Percentiles rank a stretch among this genome's conserved stretches.
These are phyloP conservation scores for Tetragonia tetragonoides DNA, from an alignment of 148 eudicot genomes.

Conservation along the genomic window DNA sequence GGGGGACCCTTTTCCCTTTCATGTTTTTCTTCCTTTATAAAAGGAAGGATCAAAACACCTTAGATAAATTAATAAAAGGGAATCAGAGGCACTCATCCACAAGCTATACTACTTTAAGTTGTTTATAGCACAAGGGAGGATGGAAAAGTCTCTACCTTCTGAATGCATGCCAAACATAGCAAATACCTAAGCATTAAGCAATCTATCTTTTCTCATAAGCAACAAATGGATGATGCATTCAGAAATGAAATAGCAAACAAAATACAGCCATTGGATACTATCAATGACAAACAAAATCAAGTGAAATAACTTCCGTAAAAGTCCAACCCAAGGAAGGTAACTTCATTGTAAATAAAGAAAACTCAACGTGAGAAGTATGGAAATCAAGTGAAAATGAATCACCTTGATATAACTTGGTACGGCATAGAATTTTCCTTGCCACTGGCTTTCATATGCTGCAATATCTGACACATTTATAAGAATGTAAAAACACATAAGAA, in stretches of 20 bases:
- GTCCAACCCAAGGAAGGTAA: neutral
- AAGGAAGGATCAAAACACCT: neutral
- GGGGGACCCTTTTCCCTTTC: too few relatives aligned
- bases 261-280: neutral
- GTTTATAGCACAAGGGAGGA: neutral
- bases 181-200: too few relatives aligned
- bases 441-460: constrained; percentile 94
- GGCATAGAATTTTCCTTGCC: constrained; percentile 96
- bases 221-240: neutral
- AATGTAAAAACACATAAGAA: neutral
- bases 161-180: neutral
- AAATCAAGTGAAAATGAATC: constrained; percentile 7
- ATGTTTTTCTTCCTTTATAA: too few relatives aligned
- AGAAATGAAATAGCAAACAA: neutral
- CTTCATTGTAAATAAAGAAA: neutral
- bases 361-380: neutral
- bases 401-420: constrained; percentile 95
- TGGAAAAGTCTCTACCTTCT: neutral
- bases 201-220: neutral
- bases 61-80: neutral
- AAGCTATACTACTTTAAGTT: neutral
- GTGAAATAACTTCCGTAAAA: neutral
- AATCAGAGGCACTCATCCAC: neutral
- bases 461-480: constrained; percentile 44
- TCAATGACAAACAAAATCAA: neutral